Conservation (phyloP, 331 rosid species). For the Malus hybrid region DNA sequence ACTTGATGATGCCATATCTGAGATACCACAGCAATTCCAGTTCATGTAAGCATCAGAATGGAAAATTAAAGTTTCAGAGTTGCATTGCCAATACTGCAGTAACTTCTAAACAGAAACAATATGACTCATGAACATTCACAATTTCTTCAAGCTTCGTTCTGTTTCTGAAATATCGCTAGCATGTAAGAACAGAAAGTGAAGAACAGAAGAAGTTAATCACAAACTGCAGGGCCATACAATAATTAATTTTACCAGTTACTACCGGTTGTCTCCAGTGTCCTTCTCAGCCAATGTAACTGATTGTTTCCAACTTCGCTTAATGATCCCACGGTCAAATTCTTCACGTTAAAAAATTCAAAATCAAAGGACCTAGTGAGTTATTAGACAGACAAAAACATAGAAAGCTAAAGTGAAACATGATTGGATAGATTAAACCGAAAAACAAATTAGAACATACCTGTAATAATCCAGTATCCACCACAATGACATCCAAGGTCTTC, state of each 20-base stretch:
- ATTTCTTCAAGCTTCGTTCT: background rate
- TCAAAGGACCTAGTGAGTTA: background rate
- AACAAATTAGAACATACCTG: constrained; percentile 17
- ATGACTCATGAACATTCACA: background rate
- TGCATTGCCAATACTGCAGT: background rate
- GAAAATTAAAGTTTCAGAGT: background rate
- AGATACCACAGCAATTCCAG: background rate
- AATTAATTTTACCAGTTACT: constrained; percentile 38
- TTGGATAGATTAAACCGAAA: background rate
- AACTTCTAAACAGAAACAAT: background rate
- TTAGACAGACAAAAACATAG: background rate
- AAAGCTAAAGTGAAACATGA: background rate
- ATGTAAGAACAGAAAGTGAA: background rate
- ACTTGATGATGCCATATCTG: background rate
- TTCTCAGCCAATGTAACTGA: constrained; percentile 29
- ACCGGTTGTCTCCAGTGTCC: constrained; percentile 25
- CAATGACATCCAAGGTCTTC: constrained; percentile 38
- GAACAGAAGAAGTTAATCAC: background rate
- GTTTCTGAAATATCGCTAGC: background rate
- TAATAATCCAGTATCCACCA: constrained; percentile 40
- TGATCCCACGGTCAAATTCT: constrained; percentile 24
- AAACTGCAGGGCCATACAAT: background rate
- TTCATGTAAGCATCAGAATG: background rate
- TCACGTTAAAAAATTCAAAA: background rate
- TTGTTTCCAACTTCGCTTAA: constrained; percentile 13